Base-by-base conservation (phyloP, 2,329 filamentous ascomycete genomes). In the Anisogramma anomala region DNA sequence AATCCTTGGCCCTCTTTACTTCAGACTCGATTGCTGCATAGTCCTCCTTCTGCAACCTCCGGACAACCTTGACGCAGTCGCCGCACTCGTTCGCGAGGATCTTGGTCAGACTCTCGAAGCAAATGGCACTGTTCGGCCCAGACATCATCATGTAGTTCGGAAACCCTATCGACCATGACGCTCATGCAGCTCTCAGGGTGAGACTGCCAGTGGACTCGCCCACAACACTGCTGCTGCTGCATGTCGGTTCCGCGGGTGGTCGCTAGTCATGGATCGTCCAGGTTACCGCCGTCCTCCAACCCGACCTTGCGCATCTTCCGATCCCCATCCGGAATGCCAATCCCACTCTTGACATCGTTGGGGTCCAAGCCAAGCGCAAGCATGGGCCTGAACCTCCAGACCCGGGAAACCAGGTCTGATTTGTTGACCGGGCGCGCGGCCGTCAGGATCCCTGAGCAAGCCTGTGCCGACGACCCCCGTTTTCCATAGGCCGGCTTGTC, bases 111-210 rank as follows among this genome's bases (percentile, higher is more conserved):
- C 60, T 64, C 6, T 68, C 69, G 33, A 63, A 62, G 15, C 68
- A 68, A 42, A 70, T 63, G 30, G 59, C 60, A 15, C 59, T 61
- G 53, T 71, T 71, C 28, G 69, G 68, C 0, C 68, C 69, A 33
- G 67, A 60, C 52, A 69, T 60, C 50, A 70, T 60, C 32, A 72
- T 58, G 45, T 63, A 61, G 55, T 72, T 72, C 3, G 68, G 68
- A 49, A 72, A 71, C 4, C 56, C 54, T n/a, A 49, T 68, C 65
- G 27, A 65, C 60, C 14, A 63, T 59, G 1, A 72, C 37, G 2
- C 63, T 63, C 3, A 72, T 57, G 50, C 71, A 72, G 14, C 59
- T 58, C 30, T 65, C 59, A 2, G 65, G 59, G 25, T 58, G 51
- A 2, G 53, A 49, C 6, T 48, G 49, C 60, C 65, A 72, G 51